Evolutionary conservation across 345 rosid species (phyloP).

Genomic region (Conringia planisiliqua): DNA sequence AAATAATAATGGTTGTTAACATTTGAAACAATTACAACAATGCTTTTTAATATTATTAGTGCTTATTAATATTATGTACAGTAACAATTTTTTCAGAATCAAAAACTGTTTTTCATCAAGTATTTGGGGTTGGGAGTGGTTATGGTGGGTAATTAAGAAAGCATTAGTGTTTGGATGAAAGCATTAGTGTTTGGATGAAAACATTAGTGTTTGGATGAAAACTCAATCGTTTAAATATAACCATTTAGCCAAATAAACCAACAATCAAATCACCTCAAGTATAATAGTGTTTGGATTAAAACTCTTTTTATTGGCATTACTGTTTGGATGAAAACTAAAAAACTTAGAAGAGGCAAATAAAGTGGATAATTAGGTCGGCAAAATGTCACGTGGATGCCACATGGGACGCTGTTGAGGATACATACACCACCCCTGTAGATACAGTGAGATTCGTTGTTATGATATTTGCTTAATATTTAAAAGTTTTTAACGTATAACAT

Average conservation of each 20-base stretch:
- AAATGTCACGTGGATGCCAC: constrained; percentile 17
- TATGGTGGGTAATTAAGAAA: no score
- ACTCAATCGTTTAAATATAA: background rate
- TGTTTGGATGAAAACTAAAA: background rate
- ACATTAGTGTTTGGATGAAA: no score
- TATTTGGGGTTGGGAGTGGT: no score
- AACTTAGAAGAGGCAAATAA: background rate
- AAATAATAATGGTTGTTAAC: no score
- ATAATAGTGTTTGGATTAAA: background rate
- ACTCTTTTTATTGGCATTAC: background rate
- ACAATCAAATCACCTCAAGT: background rate
- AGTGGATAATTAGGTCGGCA: background rate
- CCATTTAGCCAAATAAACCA: background rate
- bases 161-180: no score
- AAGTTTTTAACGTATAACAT: constrained; percentile 16
- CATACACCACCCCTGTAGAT: constrained; percentile 31
- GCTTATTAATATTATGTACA: no score
- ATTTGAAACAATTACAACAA: no score
- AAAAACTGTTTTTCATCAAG: no score
- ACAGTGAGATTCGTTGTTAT: constrained; percentile 4
- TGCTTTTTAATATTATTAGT: no score
- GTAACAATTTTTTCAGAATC: no score
- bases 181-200: no score
- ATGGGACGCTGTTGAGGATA: constrained; percentile 1
- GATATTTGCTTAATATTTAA: constrained; percentile 3